Percentiles rank a stretch among this genome's conserved stretches.
These are phyloP conservation scores for Yarrowia sp. DNA, from an alignment of 805 yeast genomes.

Conservation along the genomic window DNA sequence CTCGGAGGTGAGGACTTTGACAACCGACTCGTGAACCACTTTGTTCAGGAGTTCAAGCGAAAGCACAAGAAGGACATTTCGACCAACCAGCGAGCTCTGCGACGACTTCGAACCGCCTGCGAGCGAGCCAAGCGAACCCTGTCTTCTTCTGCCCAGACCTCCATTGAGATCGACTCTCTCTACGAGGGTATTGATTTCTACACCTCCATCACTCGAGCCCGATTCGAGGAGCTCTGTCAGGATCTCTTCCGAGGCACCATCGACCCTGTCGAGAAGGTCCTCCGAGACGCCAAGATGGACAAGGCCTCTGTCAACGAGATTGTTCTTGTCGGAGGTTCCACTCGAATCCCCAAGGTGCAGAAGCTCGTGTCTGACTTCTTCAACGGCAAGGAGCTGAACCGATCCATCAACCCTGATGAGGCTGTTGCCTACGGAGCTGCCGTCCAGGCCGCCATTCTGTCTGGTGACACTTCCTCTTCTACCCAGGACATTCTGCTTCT, in stretches of 20 bases:
- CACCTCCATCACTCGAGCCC: slow-evolving; percentile 66
- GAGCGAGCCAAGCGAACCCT: slow-evolving; percentile 85
- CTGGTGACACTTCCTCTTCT: slow-evolving; percentile 92
- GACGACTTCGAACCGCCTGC: slow-evolving; percentile 97
- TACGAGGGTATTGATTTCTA: slow-evolving; percentile 93
- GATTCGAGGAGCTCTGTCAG: slow-evolving; percentile 67
- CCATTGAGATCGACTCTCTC: slow-evolving; percentile 87
- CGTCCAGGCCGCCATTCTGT: slow-evolving; percentile 92
- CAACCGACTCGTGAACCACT: slow-evolving; percentile 88
- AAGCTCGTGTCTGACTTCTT: slow-evolving; percentile 91
- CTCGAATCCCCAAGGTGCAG: slow-evolving; percentile 95
- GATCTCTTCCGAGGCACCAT: slow-evolving; percentile 87
- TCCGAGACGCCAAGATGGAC: slow-evolving; percentile 82
- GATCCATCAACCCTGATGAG: slow-evolving; percentile 95
- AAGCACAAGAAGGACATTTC: slow-evolving; percentile 79
- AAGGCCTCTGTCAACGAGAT: slow-evolving; percentile 85
- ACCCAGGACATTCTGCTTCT: slow-evolving; percentile 88
- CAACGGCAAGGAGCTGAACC: slow-evolving; percentile 95
- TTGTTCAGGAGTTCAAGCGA: slow-evolving; percentile 92
- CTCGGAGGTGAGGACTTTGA: slow-evolving; percentile 99
- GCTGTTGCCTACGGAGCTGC: slow-evolving; percentile 99
- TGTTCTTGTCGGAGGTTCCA: slow-evolving; percentile 94
- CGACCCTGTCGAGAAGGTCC: slow-evolving; percentile 91
- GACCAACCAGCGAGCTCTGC: slow-evolving; percentile 64
- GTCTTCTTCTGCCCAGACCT: slow-evolving; percentile 63